Base-by-base conservation (phyloP, 352 stramenopile genomes). In the Pythium rhizo-oryzae region DNA sequence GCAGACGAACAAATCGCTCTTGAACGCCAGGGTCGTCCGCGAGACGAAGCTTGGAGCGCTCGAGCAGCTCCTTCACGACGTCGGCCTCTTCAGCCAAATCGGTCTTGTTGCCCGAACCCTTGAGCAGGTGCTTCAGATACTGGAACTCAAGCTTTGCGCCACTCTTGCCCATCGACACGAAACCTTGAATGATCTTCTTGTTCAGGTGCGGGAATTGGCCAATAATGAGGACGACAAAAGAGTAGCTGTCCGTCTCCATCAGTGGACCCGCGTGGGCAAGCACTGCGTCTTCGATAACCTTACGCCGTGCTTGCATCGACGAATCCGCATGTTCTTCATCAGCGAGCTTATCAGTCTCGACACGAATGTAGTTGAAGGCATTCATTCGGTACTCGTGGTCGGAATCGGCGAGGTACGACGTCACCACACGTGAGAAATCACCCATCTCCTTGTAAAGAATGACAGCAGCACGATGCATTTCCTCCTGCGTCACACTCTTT, bases 201-300 rank as follows among this genome's bases (percentile, higher is more conserved):
- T 96, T 94, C 69, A 93, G 62, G 62, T 79, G 91, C 49, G 74
- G 80, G 67, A 98, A 94, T 52, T 94, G 85, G 39, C 96, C 92
- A 50, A 93, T 59, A 54, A 96, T 91, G 33, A 94, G 63, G n/a
- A 91, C 84, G 53, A 98, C 84, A 47, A 97, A 95, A 19, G 89
- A 78, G 60, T 93, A 91, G 37, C 82, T 79, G 62, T 99, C 92
- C 8, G 96, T 87, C 53, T 95, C 87, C 69, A 99, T 86, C 8
- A 98, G 76, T 25, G 87, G 80, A 16, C 84, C 80, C 1, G 85
- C 83, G 62, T 96, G 85, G 19, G 67, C 79, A 15, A 96, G 70
- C 46, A 96, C 73, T n/a, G 86, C 87, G 13, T 91, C 79, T 69
- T 96, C 87, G 39, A 96, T 90, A 25, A 82, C 66, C 62, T 89